These are phyloP conservation scores for Candida lessepsii DNA, from an alignment of 805 yeast species.

Conservation along the genomic window DNA sequence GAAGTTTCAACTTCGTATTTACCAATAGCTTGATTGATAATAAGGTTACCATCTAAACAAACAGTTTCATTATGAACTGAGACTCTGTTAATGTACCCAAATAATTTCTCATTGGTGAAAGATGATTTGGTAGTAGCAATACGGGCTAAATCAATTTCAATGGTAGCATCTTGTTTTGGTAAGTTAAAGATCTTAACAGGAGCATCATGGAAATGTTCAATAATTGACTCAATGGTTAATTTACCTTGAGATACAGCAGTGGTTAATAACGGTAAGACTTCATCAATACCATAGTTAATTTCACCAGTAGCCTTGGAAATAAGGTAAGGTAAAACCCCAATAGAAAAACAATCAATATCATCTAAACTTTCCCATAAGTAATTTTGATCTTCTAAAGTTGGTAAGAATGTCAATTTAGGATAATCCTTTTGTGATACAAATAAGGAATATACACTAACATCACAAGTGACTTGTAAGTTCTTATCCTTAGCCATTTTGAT, in stretches of 20 bases:
- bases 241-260: slow-evolving; percentile 75
- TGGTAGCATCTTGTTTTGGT: slow-evolving; percentile 73
- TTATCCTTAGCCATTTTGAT: slow-evolving; percentile 83
- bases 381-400: slow-evolving; percentile 75
- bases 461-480: slow-evolving; percentile 82
- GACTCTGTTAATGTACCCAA: slow-evolving; percentile 89
- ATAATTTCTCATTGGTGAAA: slow-evolving; percentile 40
- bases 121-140: slow-evolving; percentile 30
- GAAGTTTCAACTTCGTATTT: slow-evolving; percentile 46
- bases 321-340: slow-evolving; percentile 75
- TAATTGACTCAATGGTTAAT: slow-evolving; percentile 70
- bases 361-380: slow-evolving; percentile 77
- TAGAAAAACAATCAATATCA: slow-evolving; percentile 79
- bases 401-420: slow-evolving; percentile 70
- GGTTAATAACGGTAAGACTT: slow-evolving; percentile 77
- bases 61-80: slow-evolving; percentile 74
- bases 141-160: slow-evolving; percentile 85
- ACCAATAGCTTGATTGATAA: slow-evolving; percentile 62
- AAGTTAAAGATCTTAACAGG: slow-evolving; percentile 82
- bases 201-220: slow-evolving; percentile 69
- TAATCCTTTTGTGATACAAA: slow-evolving; percentile 73
- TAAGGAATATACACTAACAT: slow-evolving; percentile 76
- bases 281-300: slow-evolving; percentile 64
- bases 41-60: slow-evolving; percentile 77
- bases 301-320: slow-evolving; percentile 66